Percentiles rank a stretch among this genome's conserved stretches.
These are phyloP conservation scores for Coniella lustricola DNA, from an alignment of 2,329 filamentous ascomycete genomes.

Conservation along the genomic window DNA sequence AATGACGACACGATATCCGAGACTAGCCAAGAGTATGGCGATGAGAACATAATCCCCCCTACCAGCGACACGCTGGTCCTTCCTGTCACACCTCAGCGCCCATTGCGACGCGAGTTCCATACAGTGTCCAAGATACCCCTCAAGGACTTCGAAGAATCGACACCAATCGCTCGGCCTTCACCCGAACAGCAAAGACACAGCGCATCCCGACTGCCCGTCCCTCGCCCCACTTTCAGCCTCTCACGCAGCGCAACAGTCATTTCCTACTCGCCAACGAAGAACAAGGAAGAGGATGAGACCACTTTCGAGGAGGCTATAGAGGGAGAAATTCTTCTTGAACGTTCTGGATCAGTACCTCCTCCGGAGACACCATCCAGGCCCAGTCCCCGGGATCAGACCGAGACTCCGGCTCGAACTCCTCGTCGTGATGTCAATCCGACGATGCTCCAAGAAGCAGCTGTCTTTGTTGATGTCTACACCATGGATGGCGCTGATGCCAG, in stretches of 20 bases:
- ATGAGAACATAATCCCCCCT: constrained; percentile 54
- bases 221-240: constrained; percentile 33
- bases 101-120: constrained; percentile 51
- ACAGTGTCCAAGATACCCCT: constrained; percentile 73
- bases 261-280: constrained; percentile 47
- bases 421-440: constrained; percentile 44
- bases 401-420: constrained; percentile 50
- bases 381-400: constrained; percentile 46
- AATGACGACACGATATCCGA: constrained; percentile 49
- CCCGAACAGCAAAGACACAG: constrained; percentile 45
- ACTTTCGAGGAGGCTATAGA: constrained; percentile 21
- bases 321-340: constrained; percentile 17
- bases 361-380: constrained; percentile 41
- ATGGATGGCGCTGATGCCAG: constrained; percentile 75
- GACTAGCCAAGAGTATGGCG: constrained; percentile 58
- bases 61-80: constrained; percentile 20
- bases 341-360: constrained; percentile 20
- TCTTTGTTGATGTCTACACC: constrained; percentile 79
- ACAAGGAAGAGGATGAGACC: constrained; percentile 22
- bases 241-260: constrained; percentile 45
- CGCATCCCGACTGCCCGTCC: constrained; percentile 38
- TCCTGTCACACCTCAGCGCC: constrained; percentile 51
- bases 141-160: constrained; percentile 57
- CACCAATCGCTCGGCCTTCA: constrained; percentile 33
- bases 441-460: constrained; percentile 63